phyloP scores from a whole-genome alignment of 257 asterid species.

The Ophiorrhiza pumila region DNA sequence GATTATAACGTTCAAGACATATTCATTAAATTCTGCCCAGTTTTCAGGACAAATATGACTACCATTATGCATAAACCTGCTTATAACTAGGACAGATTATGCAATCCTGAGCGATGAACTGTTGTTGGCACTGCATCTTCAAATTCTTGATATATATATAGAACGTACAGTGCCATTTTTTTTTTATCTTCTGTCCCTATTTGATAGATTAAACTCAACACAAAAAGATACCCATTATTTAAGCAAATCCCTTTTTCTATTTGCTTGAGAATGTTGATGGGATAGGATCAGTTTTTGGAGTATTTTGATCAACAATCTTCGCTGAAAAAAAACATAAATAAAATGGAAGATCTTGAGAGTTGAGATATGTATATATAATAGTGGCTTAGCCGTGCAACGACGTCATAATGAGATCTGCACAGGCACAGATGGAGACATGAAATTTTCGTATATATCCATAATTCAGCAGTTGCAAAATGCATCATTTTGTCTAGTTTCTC shows the following conservation, averaged over 20 bases:
- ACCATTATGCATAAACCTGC: too few relatives aligned
- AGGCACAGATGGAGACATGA: neutral
- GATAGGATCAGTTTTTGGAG: neutral
- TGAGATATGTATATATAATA: neutral
- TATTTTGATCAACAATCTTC: neutral
- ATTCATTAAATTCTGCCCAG: too few relatives aligned
- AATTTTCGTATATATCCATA: too few relatives aligned
- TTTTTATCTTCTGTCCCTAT: neutral
- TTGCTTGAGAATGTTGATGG: neutral
- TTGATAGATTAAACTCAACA: neutral
- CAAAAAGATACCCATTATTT: neutral
- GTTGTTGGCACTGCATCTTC: neutral
- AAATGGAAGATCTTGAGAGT: too few relatives aligned
- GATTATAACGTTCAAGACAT: too few relatives aligned
- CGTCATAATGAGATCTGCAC: neutral
- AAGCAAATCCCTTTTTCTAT: neutral
- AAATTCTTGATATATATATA: neutral
- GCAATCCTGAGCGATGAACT: neutral
- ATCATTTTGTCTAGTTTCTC: neutral
- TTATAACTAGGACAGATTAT: too few relatives aligned
- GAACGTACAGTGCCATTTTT: neutral
- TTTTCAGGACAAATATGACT: too few relatives aligned
- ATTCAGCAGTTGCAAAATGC: too few relatives aligned
- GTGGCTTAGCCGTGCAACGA: neutral
- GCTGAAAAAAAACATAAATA: neutral